Percentiles rank a stretch among this genome's conserved stretches.
Evolutionary conservation across 1,284 basidiomycete genomes (phyloP).

Genomic region (Malassezia dermatis): DNA sequence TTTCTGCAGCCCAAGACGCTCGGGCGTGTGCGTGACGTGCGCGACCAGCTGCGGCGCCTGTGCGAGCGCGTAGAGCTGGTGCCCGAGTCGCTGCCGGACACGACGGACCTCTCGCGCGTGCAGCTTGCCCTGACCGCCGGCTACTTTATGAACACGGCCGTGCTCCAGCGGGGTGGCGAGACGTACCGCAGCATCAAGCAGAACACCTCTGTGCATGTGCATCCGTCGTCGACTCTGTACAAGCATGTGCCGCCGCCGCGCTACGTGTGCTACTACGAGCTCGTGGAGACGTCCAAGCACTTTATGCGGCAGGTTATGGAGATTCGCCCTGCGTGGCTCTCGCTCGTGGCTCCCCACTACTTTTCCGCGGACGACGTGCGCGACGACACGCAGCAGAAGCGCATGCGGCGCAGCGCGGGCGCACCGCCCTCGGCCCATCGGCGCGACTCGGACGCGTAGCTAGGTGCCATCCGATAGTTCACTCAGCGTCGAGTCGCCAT

Average conservation of each 20-base stretch:
- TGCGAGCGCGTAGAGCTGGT: slow-evolving; percentile 95
- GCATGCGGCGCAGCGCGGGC: slow-evolving; percentile 8
- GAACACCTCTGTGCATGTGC: slow-evolving; percentile 86
- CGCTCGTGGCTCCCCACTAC: slow-evolving; percentile 57
- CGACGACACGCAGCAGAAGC: slow-evolving; percentile 14
- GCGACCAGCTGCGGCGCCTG: slow-evolving; percentile 81
- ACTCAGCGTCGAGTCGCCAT: slow-evolving; percentile 10
- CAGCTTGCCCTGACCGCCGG: slow-evolving; percentile 91
- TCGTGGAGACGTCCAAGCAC: slow-evolving; percentile 57
- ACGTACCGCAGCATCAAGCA: slow-evolving; percentile 81
- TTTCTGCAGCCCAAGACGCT: slow-evolving; percentile 95
- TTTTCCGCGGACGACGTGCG: slow-evolving; percentile 31
- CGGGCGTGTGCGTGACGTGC: slow-evolving; percentile 81
- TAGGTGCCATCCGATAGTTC: slow-evolving; percentile 7
- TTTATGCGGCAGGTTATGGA: slow-evolving; percentile 82
- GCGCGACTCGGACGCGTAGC: neutral
- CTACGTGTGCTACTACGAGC: slow-evolving; percentile 80
- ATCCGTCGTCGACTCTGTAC: slow-evolving; percentile 88
- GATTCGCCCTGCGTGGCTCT: slow-evolving; percentile 83
- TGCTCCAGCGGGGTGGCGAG: slow-evolving; percentile 39
- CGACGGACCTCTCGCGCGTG: slow-evolving; percentile 78
- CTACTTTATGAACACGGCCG: slow-evolving; percentile 80
- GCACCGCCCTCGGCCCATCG: neutral
- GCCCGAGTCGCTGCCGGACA: slow-evolving; percentile 73
- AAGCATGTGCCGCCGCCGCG: slow-evolving; percentile 86